These are phyloP conservation scores for Thalassiosira hispida DNA, from an alignment of 352 stramenopile species.

Conservation along the genomic window DNA sequence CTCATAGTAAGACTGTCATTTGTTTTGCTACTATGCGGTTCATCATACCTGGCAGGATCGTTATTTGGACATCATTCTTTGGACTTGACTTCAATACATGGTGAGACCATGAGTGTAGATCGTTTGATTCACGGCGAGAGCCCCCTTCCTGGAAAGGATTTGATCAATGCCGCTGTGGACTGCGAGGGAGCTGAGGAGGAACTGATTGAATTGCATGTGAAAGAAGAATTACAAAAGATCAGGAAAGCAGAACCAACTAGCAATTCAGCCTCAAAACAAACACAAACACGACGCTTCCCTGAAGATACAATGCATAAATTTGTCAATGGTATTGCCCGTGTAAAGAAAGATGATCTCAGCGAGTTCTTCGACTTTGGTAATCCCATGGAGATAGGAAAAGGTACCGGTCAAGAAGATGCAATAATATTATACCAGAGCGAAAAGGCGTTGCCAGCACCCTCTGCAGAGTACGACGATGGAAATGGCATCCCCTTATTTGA, in stretches of 20 bases:
- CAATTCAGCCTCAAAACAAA: too few relatives aligned
- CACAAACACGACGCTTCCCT: constrained; percentile 42
- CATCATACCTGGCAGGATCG: constrained; percentile 51
- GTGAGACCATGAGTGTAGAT: constrained; percentile 24
- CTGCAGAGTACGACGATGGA: constrained; percentile 35
- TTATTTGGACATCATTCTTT: constrained; percentile 41
- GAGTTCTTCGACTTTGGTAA: constrained; percentile 66
- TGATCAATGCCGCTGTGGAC: background rate
- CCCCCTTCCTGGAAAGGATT: background rate
- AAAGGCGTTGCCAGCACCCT: constrained; percentile 41
- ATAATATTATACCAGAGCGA: constrained; percentile 67
- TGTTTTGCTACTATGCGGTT: constrained; percentile 42
- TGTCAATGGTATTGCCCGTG: constrained; percentile 42
- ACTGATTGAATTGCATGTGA: constrained; percentile 42
- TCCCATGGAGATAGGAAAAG: constrained; percentile 42
- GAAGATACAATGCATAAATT: constrained; percentile 29
- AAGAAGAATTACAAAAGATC: constrained; percentile 39
- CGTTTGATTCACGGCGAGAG: constrained; percentile 17
- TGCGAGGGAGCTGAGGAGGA: constrained; percentile 24
- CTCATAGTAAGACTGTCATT: constrained; percentile 40
- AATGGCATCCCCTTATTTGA: constrained; percentile 45
- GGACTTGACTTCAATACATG: constrained; percentile 17
- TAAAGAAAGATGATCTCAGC: constrained; percentile 63
- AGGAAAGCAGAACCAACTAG: constrained; percentile 5
- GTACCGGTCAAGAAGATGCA: constrained; percentile 56